Conservation (phyloP, 331 rosid species). For the Rosa hybrid region DNA sequence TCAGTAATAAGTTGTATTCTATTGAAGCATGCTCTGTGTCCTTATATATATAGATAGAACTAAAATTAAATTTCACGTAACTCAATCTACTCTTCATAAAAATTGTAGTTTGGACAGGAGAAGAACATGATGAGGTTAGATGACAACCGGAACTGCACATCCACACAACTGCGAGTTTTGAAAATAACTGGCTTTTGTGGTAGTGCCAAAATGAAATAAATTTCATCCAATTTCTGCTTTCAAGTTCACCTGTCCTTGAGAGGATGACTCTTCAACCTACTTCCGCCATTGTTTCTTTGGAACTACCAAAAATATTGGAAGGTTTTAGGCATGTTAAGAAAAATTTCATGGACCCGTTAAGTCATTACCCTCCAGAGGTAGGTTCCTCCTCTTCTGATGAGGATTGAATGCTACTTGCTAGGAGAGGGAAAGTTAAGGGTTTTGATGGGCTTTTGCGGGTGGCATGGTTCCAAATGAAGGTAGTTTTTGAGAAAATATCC, state of each 20-base stretch:
- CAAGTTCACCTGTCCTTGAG: background rate
- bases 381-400: background rate
- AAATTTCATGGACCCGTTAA: constrained; percentile 29
- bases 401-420: background rate
- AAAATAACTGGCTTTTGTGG: background rate
- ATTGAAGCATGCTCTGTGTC: background rate
- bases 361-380: too few relatives aligned
- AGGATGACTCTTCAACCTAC: constrained; percentile 42
- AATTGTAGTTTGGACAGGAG: background rate
- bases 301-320: constrained; percentile 38
- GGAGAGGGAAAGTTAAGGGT: too few relatives aligned
- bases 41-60: background rate
- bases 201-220: constrained; percentile 38
- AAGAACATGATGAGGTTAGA: background rate
- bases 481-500: too few relatives aligned
- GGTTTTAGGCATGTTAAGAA: constrained; percentile 50
- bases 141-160: background rate
- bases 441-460: too few relatives aligned
- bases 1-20: background rate
- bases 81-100: background rate
- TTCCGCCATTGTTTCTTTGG: background rate
- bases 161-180: background rate
- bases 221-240: constrained; percentile 48
- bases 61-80: background rate
- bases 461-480: too few relatives aligned